Evolutionary conservation across 2,329 filamentous ascomycete genomes (phyloP), one percentile per base, ranked within the genome.

Genomic region (Colletotrichum tamarilloi): DNA sequence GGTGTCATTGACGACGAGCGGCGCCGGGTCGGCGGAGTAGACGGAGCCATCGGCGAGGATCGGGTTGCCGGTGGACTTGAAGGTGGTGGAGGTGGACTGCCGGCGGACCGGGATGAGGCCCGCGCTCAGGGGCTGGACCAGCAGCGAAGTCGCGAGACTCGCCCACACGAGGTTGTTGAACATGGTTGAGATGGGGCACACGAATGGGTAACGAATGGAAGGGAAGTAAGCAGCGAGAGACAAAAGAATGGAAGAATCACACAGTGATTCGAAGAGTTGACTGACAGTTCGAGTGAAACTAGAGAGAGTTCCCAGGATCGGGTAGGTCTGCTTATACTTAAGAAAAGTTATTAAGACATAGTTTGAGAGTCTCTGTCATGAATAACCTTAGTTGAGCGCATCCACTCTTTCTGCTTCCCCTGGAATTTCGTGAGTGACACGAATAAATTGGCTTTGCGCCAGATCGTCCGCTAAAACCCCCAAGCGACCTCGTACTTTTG

Each of bases 1-100:
- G 1, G 79, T 82, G 58, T 80, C 75, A 60, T 81, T 79, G 62
- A 82, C 77, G 6, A 83, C 80, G n/a, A 84, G 68, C 1, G 82
- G 82, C 4, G 81, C 82, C 30, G 82, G 82, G 38, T 84, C 82
- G 11, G 81, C 82, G 5, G 83, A 83, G 72, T 82, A 84, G 62
- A 83, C 73, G 6, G 79, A 79, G 22, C 82, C 81, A 75, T 82
- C 81, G n/a, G 78, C 78, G 4, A 83, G 76, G 42, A 83, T 83
- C 2, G 82, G 82, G 70, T 83, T 83, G 26, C 82, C 82, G 12
- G 76, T 75, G 22, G 80, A 82, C 30, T 72, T 64, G 66, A 81
- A 78, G 30, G 67, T 75, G 7, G 74, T 77, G 72, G 56, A 72
- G 59, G 72, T 75, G 4, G 67, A 22, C 75, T 74, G 73, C 26